Evolutionary conservation across 805 yeast genomes (phyloP).

Genomic region (Kodamaea restingae): DNA sequence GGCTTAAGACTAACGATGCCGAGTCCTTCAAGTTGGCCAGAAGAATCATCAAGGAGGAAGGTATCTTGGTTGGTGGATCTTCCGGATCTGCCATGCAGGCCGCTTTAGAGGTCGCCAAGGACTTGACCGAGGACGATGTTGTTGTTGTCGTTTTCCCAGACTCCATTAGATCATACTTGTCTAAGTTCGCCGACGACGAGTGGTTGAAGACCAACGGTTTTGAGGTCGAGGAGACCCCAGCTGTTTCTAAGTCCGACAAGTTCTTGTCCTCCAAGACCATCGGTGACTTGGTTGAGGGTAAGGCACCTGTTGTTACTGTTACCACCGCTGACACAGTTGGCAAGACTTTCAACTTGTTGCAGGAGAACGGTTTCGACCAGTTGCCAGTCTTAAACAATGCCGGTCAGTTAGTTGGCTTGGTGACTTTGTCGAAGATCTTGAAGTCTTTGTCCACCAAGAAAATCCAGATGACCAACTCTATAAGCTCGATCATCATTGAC

Average conservation of each 20-base stretch:
- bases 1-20: constrained; percentile 85
- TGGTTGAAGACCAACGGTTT: constrained; percentile 83
- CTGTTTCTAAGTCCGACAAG: constrained; percentile 40
- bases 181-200: constrained; percentile 86
- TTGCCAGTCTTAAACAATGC: constrained; percentile 64
- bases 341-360: constrained; percentile 64
- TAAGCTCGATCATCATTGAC: constrained; percentile 61
- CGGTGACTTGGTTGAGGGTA: constrained; percentile 54
- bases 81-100: constrained; percentile 83
- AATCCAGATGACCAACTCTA: constrained; percentile 52
- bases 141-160: constrained; percentile 84
- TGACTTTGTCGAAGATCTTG: constrained; percentile 69
- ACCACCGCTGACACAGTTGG: constrained; percentile 54
- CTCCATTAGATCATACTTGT: constrained; percentile 78
- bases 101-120: constrained; percentile 63
- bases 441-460: constrained; percentile 61
- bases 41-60: constrained; percentile 78
- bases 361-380: constrained; percentile 78
- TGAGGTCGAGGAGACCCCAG: constrained; percentile 41
- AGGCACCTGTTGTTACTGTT: constrained; percentile 80
- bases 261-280: constrained; percentile 46
- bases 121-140: constrained; percentile 66
- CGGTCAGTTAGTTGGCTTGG: constrained; percentile 68
- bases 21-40: constrained; percentile 78
- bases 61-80: constrained; percentile 86